phyloP scores from a whole-genome alignment of 257 asterid species.

The Fraxinus americana region DNA sequence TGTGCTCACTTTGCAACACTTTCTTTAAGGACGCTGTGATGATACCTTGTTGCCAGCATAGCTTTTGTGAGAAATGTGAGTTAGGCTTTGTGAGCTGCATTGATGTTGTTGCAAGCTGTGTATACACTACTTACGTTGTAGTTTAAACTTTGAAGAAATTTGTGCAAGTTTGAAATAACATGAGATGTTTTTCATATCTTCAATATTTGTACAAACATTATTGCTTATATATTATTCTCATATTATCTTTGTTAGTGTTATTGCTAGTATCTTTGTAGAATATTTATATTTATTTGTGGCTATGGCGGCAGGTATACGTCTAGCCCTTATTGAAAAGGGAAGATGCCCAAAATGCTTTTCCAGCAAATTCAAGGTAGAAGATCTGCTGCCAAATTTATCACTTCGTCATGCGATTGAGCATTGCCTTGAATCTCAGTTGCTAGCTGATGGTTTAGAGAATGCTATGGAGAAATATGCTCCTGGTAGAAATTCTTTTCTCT shows the following conservation, averaged over 20 bases:
- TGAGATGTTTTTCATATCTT: neutral
- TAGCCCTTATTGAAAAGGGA: slow-evolving; percentile 60
- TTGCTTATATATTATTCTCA: neutral
- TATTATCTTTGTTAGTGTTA: neutral
- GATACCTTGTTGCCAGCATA: slow-evolving; percentile 98
- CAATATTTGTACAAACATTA: neutral
- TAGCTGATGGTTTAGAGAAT: slow-evolving; percentile 45
- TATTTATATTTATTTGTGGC: slow-evolving; percentile 11
- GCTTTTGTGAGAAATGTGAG: slow-evolving; percentile 93
- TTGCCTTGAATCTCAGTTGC: slow-evolving; percentile 67
- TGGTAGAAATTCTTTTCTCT: slow-evolving; percentile 41
- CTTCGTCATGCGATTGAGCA: slow-evolving; percentile 72
- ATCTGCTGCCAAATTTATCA: slow-evolving; percentile 85
- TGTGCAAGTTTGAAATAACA: neutral
- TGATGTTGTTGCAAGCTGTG: neutral
- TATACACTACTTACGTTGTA: neutral
- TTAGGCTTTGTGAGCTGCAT: slow-evolving; percentile 25
- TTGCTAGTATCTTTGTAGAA: neutral
- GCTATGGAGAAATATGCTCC: slow-evolving; percentile 66
- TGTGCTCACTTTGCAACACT: slow-evolving; percentile 71
- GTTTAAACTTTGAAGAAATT: slow-evolving; percentile 4
- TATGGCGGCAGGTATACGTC: slow-evolving; percentile 60
- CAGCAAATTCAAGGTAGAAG: slow-evolving; percentile 54
- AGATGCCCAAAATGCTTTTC: slow-evolving; percentile 90
- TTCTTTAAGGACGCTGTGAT: slow-evolving; percentile 86